Evolutionary conservation across 305 asterid species (phyloP).

Genomic region (Fraxinus floribunda): DNA sequence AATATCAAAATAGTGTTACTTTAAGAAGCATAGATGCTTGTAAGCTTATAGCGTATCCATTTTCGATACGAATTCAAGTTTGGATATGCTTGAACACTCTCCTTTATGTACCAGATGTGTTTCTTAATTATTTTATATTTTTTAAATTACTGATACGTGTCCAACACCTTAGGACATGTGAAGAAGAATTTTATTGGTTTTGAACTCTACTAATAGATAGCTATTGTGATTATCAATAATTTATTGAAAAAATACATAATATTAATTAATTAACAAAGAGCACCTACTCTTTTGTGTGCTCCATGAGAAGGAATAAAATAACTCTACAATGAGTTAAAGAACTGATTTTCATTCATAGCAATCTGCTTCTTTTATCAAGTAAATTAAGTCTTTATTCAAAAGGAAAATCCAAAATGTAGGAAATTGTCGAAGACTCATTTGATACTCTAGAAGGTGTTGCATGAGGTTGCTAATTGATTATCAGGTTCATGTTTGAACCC

Average conservation of each 20-base stretch:
- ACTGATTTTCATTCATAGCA: not conserved
- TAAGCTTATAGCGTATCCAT: not conserved
- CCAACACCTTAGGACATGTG: not conserved
- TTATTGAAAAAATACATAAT: not conserved
- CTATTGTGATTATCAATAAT: not conserved
- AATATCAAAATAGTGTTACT: not conserved
- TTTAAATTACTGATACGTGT: not conserved
- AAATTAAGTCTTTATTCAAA: not conserved
- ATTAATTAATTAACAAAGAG: not conserved
- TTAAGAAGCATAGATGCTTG: not conserved
- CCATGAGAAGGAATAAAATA: not conserved
- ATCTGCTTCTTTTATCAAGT: not conserved
- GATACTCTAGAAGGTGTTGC: not conserved
- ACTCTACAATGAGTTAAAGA: not conserved
- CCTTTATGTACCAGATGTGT: not conserved
- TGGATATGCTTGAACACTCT: not conserved
- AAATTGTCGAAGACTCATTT: not conserved
- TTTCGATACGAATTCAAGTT: not conserved
- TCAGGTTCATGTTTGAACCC: not conserved
- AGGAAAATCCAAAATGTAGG: not conserved
- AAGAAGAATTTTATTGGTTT: not conserved
- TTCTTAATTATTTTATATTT: not conserved
- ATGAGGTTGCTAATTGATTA: not conserved
- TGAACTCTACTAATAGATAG: not conserved
- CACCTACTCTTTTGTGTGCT: not conserved